Percentiles rank a stretch among this genome's conserved stretches.
Evolutionary conservation across 257 asterid genomes (phyloP).

Genomic region (Penstemon eatonii): DNA sequence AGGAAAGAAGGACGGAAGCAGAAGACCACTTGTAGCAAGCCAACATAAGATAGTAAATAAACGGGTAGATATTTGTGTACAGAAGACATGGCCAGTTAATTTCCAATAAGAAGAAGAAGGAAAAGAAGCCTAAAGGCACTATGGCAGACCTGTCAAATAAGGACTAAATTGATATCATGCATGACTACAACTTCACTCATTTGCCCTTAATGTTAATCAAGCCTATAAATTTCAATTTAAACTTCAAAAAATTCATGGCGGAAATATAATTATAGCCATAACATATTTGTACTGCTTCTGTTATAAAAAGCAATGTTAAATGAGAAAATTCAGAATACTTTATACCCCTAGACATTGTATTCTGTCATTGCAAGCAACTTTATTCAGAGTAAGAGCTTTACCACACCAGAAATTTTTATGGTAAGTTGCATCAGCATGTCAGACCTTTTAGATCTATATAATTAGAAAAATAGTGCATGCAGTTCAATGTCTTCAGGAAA

Average conservation of each 20-base stretch:
- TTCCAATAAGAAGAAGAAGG: slow-evolving; percentile 11
- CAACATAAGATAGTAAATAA: slow-evolving; percentile 12
- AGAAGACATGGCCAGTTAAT: slow-evolving; percentile 7
- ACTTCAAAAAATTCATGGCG: slow-evolving; percentile 5
- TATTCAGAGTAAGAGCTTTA: slow-evolving; percentile 20
- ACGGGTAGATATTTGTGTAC: not conserved
- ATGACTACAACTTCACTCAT: slow-evolving; percentile 18
- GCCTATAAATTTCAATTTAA: slow-evolving; percentile 2
- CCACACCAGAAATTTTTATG: not conserved
- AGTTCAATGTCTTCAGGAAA: slow-evolving; percentile 13
- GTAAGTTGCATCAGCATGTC: slow-evolving; percentile 9
- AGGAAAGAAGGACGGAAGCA: slow-evolving; percentile 23
- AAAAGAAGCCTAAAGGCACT: not conserved
- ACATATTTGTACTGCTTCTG: slow-evolving; percentile 13
- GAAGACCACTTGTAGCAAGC: slow-evolving; percentile 19
- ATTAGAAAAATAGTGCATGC: slow-evolving; percentile 4
- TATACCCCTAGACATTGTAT: slow-evolving; percentile 5
- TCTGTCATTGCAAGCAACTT: slow-evolving; percentile 15
- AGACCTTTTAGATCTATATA: slow-evolving; percentile 7
- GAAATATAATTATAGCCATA: not conserved
- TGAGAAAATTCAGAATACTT: not conserved
- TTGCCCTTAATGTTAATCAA: slow-evolving; percentile 2
- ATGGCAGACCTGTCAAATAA: not conserved
- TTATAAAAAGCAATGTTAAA: slow-evolving; percentile 10
- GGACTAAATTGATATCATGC: slow-evolving; percentile 5